Evolutionary conservation across 164 flowering plant species (phyloP), one percentile per base, ranked within the genome.

Genomic region (Dillenia turbinata): DNA sequence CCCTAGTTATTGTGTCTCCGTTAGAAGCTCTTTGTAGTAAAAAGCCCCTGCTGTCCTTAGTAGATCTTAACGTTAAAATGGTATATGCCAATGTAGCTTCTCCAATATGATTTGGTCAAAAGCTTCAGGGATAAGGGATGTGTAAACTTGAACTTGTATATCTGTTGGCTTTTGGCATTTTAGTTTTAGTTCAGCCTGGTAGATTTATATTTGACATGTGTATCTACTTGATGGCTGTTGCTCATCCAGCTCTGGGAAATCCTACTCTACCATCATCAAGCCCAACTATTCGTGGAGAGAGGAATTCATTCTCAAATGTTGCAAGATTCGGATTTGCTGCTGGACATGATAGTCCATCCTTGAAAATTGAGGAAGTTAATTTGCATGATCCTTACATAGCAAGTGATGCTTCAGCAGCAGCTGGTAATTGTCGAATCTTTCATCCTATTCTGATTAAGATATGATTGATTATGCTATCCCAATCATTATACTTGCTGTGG

Each of bases 311-410:
- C 78, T 89, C 99, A 62, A 83, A 66, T 67, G 99, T 95, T 17
- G 79, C 97, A 5, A 85, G 84, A 68, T 83, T 95, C 48, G 99
- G 97, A 59, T 89, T 79, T 78, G 99, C 99, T 57, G 88, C 99
- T 47, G 96, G 72, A 6, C 76, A 81, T 66, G 97, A 88, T 72
- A 85, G 92, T 62, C 97, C 96, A 0, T 66, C 78, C 61, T 63
- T 88, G 63, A 81, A 71, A 72, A 70, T 65, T 44, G 85, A 76
- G 64, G 85, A 78, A 63, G 67, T 54, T 62, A 43, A 69, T 61
- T 44, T 57, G 22, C 70, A 70, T 46, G 65, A 56, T 62, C 49
- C 54, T 54, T 77, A 72, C 68, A 65, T 26, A 12, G 52, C 74
- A 47, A 66, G 73, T 44, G 75, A 72, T 48, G 62, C 83, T 52